phyloP scores from a whole-genome alignment of 305 asterid genomes.

The Fraxinus albicans region DNA sequence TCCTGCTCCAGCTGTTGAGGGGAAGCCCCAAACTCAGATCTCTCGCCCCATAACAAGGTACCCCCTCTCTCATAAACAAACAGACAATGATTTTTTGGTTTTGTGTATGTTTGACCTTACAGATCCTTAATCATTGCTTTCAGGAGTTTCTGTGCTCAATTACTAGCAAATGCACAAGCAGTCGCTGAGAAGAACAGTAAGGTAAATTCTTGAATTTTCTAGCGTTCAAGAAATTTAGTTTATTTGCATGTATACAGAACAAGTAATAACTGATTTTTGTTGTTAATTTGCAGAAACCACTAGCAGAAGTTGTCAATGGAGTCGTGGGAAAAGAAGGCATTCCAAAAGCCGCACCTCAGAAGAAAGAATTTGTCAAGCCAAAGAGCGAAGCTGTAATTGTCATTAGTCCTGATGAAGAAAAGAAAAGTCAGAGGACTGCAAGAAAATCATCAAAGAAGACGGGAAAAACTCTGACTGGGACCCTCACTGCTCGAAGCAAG shows the following conservation, averaged over 20 bases:
- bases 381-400: constrained; percentile 18
- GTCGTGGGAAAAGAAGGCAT: constrained; percentile 20
- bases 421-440: constrained; percentile 3
- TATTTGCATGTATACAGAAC: not conserved
- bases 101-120: not conserved
- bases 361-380: constrained; percentile 22
- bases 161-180: constrained; percentile 46
- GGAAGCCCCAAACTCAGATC: constrained; percentile 47
- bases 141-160: constrained; percentile 49
- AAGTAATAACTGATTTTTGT: not conserved
- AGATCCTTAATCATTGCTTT: constrained; percentile 2
- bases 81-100: not conserved
- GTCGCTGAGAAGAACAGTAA: constrained; percentile 47
- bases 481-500: constrained; percentile 47
- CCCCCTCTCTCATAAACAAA: not conserved
- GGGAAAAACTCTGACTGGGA: constrained; percentile 35
- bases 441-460: constrained; percentile 20
- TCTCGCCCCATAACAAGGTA: constrained; percentile 68
- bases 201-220: constrained; percentile 23
- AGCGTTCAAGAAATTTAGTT: not conserved
- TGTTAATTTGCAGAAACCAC: constrained; percentile 49
- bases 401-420: constrained; percentile 28
- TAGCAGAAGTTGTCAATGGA: constrained; percentile 33
- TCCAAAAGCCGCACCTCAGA: constrained; percentile 25
- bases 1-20: constrained; percentile 48